These are phyloP conservation scores for Neoboletus magnificus DNA, from an alignment of 768 basidiomycete species.

Conservation along the genomic window DNA sequence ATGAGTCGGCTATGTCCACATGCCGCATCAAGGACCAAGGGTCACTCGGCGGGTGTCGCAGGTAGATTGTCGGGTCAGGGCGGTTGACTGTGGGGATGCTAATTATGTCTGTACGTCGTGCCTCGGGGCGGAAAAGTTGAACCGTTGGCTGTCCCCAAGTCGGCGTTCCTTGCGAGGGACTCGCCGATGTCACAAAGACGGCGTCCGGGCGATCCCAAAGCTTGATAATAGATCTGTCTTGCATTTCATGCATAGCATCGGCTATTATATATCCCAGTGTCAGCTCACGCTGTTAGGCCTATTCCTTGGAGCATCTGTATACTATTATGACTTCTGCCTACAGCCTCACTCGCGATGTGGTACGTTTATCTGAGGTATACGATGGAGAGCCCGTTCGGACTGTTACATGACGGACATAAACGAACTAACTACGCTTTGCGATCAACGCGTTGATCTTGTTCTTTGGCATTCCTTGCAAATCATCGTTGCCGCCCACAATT, in stretches of 20 bases:
- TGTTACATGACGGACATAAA: background rate
- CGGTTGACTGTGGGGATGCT: background rate
- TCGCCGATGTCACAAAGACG: background rate
- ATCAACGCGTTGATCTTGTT: conserved; percentile 7
- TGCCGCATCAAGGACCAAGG: background rate
- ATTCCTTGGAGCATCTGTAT: background rate
- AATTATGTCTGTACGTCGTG: background rate
- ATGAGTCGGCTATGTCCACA: background rate
- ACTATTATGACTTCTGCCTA: background rate
- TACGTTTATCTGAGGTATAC: conserved; percentile 1
- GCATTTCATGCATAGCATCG: background rate
- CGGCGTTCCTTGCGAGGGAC: background rate
- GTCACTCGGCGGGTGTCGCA: background rate
- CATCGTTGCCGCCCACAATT: conserved; percentile 21
- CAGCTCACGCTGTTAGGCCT: background rate
- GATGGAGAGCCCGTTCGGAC: background rate
- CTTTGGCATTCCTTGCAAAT: conserved; percentile 7
- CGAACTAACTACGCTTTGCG: background rate
- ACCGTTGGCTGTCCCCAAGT: background rate
- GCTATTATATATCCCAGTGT: background rate
- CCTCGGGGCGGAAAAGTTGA: background rate
- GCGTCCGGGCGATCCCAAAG: too few relatives aligned
- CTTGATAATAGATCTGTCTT: too few relatives aligned
- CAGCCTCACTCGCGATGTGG: background rate
- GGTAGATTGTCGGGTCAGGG: background rate